Evolutionary conservation across 1,284 basidiomycete genomes (phyloP), one percentile per base, ranked within the genome.

Genomic region (Fomitopsis schrenkii): DNA sequence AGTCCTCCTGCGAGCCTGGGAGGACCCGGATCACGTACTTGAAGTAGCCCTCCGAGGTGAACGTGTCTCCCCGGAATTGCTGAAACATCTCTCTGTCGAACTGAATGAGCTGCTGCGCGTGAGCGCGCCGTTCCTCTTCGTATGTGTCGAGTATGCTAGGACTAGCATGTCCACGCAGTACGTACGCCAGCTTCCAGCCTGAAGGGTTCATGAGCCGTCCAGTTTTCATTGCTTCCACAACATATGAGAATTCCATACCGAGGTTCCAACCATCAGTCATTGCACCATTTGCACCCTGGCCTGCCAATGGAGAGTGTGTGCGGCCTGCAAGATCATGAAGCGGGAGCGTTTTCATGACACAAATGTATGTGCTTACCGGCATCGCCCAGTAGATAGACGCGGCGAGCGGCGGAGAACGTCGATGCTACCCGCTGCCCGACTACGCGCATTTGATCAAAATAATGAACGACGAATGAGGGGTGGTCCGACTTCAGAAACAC

Each of bases 181-280:
- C 55, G 44, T 56, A 57, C 5, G 59, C 59, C 19, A 60, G 17
- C 36, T 60, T 60, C 59, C 59, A 60, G n/a, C 44, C 59, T 41
- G 19, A 56, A n/a, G 19, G 17, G 5, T 56, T 9, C 7, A 30
- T 42, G 8, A 30, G 40, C 35, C 26, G 28, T 30, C 26, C 8
- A 33, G 30, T 42, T 42, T 19, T 28, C 8, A 38, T 38, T 5
- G 6, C 6, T 41, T 19, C 14, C 26, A 22, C 33, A 35, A 22
- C 12, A 19, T 35, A 54, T 8, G 30, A 22, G 22, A 22, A 33
- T 33, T 33, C 30, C 52, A 36, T 28, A 26, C 45, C 45, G 10
- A 48, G n/a, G 19, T 48, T 48, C 14, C 19, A 48, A 19, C 15
- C 45, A 26, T 48, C 45, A 14, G 26, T 48, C 45, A 48, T 48